Percentiles rank a stretch among this genome's conserved stretches.
These are phyloP conservation scores for Neurospora discreta DNA, from an alignment of 495 filamentous ascomycete genomes.

Conservation along the genomic window DNA sequence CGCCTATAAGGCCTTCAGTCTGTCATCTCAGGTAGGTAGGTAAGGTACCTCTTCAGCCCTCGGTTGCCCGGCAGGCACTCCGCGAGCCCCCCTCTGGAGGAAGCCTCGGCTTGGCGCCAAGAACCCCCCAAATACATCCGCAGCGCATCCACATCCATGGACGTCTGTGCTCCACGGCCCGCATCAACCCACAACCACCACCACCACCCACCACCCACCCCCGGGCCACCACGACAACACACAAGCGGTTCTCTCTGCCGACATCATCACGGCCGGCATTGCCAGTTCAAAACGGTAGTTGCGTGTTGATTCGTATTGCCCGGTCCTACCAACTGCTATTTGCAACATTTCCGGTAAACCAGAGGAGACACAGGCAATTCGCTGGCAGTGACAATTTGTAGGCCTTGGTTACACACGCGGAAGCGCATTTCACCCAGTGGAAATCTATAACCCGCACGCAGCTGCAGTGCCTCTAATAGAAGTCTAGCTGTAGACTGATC, in stretches of 20 bases:
- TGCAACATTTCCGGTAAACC: neutral
- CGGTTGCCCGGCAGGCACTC: too few species aligned
- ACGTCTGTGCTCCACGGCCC: neutral
- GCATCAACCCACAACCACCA: neutral
- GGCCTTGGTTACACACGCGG: neutral
- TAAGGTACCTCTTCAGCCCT: too few species aligned
- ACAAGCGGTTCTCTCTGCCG: neutral
- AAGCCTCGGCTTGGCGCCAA: too few species aligned
- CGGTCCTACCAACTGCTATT: neutral
- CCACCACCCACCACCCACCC: too few species aligned
- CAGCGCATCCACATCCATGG: neutral
- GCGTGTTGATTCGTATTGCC: neutral
- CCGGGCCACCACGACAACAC: neutral
- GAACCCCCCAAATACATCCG: neutral
- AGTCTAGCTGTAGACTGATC: neutral
- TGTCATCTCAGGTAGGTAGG: neutral
- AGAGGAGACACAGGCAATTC: neutral
- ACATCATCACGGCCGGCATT: neutral
- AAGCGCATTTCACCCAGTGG: neutral
- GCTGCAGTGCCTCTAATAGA: neutral
- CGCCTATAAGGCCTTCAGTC: neutral
- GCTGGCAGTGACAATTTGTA: neutral
- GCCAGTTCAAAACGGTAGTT: neutral
- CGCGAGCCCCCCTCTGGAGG: too few species aligned
- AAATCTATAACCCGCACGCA: neutral